Evolutionary conservation across 2,329 filamentous ascomycete species (phyloP).

Genomic region (Colletotrichum trifolii): DNA sequence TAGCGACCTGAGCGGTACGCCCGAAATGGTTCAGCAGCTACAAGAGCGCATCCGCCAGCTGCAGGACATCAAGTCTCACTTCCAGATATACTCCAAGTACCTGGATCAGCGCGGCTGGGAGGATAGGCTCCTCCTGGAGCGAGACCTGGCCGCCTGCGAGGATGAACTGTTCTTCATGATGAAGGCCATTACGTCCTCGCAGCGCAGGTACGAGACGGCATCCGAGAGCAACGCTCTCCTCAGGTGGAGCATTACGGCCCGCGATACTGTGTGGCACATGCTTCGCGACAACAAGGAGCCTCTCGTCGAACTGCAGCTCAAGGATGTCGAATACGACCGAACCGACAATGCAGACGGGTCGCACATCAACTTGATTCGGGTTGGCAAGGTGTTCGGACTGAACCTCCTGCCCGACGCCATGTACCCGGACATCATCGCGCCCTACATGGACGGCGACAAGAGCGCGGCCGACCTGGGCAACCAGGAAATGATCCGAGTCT

Average conservation of each 20-base stretch:
- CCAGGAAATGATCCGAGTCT: constrained; percentile 89
- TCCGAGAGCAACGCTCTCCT: constrained; percentile 82
- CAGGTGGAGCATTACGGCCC: constrained; percentile 92
- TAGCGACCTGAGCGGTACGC: constrained; percentile 92
- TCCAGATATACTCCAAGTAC: constrained; percentile 90
- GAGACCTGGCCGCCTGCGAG: constrained; percentile 88
- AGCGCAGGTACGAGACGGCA: constrained; percentile 82
- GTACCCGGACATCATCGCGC: constrained; percentile 95
- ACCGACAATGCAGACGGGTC: constrained; percentile 98
- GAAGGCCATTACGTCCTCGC: constrained; percentile 98
- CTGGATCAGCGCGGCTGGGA: constrained; percentile 92
- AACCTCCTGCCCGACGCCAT: constrained; percentile 91
- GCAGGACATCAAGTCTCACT: constrained; percentile 95
- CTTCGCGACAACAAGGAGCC: constrained; percentile 88
- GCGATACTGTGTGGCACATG: constrained; percentile 97
- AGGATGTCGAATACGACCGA: constrained; percentile 91
- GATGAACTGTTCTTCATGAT: constrained; percentile 99
- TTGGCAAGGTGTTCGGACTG: constrained; percentile 87
- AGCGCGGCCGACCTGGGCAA: constrained; percentile 64
- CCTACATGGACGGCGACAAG: constrained; percentile 79
- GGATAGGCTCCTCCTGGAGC: constrained; percentile 87
- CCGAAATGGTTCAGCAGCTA: constrained; percentile 89
- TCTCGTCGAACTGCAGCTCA: constrained; percentile 91
- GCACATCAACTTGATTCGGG: constrained; percentile 90
- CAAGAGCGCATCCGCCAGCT: constrained; percentile 94